Evolutionary conservation across 352 stramenopile species (phyloP).

Genomic region (Pythium phragmitis): DNA sequence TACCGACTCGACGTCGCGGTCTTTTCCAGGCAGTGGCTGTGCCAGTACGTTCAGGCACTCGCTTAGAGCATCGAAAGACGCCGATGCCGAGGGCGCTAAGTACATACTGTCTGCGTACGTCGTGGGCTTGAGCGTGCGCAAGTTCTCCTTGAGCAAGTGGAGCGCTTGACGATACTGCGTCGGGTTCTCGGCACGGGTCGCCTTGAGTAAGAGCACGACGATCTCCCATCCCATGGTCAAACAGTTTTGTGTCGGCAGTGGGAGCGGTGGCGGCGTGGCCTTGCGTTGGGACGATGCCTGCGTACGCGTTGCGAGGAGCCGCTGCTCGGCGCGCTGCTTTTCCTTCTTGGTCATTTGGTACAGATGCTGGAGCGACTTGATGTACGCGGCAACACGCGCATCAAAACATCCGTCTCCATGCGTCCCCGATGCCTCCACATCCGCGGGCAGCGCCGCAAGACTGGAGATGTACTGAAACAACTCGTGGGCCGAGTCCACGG

Average conservation of each 20-base stretch:
- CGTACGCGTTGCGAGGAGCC: constrained; percentile 45
- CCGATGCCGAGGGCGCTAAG: constrained; percentile 64
- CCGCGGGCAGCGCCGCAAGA: constrained; percentile 38
- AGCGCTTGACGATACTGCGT: constrained; percentile 68
- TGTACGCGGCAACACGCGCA: constrained; percentile 61
- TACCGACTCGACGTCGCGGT: constrained; percentile 28
- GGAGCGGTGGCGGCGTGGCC: constrained; percentile 64
- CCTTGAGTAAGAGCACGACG: constrained; percentile 65
- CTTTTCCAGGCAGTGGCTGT: constrained; percentile 8
- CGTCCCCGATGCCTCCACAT: constrained; percentile 5
- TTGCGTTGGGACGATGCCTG: constrained; percentile 70
- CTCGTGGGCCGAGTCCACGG: constrained; percentile 75
- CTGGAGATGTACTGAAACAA: constrained; percentile 81
- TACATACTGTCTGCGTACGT: constrained; percentile 85
- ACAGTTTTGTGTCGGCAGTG: constrained; percentile 81
- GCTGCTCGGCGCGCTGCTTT: constrained; percentile 77
- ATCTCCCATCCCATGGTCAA: constrained; percentile 85
- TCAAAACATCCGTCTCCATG: constrained; percentile 42
- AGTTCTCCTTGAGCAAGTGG: constrained; percentile 70
- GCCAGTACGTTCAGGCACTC: constrained; percentile 65
- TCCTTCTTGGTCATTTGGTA: constrained; percentile 83
- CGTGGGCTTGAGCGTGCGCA: constrained; percentile 72
- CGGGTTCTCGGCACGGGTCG: constrained; percentile 62
- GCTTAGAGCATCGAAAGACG: constrained; percentile 73
- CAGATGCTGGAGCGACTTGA: constrained; percentile 68